Base-by-base conservation (phyloP, 306 rosid genomes). In the Gastrolobium villosum region DNA sequence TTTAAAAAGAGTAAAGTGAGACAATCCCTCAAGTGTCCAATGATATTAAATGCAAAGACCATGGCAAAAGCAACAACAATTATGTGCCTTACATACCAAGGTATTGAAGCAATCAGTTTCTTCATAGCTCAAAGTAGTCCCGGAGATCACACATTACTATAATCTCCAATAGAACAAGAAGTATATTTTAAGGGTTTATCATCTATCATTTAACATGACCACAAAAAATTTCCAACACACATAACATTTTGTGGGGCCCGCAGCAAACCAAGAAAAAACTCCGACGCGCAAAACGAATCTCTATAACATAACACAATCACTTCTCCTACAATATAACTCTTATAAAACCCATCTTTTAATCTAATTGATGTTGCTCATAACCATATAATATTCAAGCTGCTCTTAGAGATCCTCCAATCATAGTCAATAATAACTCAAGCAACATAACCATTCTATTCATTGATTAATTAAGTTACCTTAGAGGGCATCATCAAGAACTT, bases 401-500 rank as follows among this genome's bases (percentile, higher is more conserved):
- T 63, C 5, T 56, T 20, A 20, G 11, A 20, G 31, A 44, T 43
- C 61, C 69, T 67, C 11, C 41, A 41, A 52, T 50, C 50, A 43
- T 11, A 77, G 30, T 55, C 43, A 3, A 46, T 15, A 61, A 30
- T 32, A 49, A 64, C 20, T 20, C 65, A 74, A 50, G 35, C 13
- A 11, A 44, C 56, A 62, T 50, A 46, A 34, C 9, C 70, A 46
- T 34, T 45, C 36, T 37, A 34, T 41, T 50, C 10, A 63, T 35
- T 53, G 26, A 20, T 20, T 20, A 20, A 1, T 20, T 20, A 20
- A 20, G 26, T 20, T 82, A 68, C 64, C 84, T 79, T 10, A 13
- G 4, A 7, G 66, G 6, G 41, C 75, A 72, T 87, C 84, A 72
- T 87, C 83, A 92, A 30, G 88, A 65, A n/a, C 72, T 81, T 45